These are phyloP conservation scores for Rubroshorea leprosula DNA, from an alignment of 345 rosid genomes.

Conservation along the genomic window DNA sequence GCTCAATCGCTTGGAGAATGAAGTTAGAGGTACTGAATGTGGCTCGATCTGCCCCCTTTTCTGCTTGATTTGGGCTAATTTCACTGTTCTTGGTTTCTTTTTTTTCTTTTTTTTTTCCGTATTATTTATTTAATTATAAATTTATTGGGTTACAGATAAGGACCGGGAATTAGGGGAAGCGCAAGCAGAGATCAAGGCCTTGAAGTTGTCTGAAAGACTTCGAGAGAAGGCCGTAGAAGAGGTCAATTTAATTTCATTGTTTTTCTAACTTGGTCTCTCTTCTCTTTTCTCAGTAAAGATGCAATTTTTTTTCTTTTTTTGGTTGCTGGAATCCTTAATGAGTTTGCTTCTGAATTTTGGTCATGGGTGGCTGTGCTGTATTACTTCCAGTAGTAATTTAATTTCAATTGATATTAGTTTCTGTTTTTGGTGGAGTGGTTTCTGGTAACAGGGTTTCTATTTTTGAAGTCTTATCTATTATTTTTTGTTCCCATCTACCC, in stretches of 20 bases:
- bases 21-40: conserved; percentile 81
- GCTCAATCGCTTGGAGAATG: conserved; percentile 94
- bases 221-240: conserved; percentile 98
- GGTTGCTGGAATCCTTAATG: no score
- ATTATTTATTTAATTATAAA: conserved; percentile 8
- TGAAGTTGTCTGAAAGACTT: conserved; percentile 73
- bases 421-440: no score
- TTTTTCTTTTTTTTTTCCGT: conserved; percentile 21
- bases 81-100: conserved; percentile 17
- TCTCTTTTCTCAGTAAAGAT: background rate
- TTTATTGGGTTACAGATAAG: conserved; percentile 56
- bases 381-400: no score
- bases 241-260: conserved; percentile 35
- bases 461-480: no score
- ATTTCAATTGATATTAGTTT: no score
- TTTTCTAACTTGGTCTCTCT: no score
- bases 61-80: conserved; percentile 19
- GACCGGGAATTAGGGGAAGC: conserved; percentile 87
- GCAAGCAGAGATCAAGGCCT: conserved; percentile 85
- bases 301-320: no score
- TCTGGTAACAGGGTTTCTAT: no score
- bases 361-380: no score
- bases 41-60: conserved; percentile 57
- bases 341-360: no score
- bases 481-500: no score